Base-by-base conservation (phyloP, 225 moss, liverwort and hornwort genomes). In the Pleurozium schreberi region DNA sequence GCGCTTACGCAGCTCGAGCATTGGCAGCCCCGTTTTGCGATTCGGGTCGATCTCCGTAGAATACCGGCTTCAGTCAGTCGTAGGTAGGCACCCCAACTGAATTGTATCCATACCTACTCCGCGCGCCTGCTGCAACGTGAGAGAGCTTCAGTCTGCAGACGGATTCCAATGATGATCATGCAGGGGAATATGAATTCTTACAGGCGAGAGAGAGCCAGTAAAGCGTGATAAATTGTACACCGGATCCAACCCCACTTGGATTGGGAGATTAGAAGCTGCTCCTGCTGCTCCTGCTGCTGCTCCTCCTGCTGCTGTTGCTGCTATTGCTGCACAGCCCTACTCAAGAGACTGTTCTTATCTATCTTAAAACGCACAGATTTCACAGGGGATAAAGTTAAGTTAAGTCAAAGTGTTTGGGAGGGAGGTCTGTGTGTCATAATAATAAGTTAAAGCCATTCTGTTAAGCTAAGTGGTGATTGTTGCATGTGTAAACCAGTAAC, bases 161-260 rank as follows among this genome's bases (percentile, higher is more conserved):
- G 63, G 63, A 85, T 89, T 89, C 87, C 84, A 57, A 90, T 92
- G 90, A 90, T 92, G 92, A 92, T 89, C 84, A 40, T 49, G 83
- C 90, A 89, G 87, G 66, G 90, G 92, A 89, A 88, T 87, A 76
- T 75, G 78, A 75, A 75, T 81, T 87, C 75, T 89, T 81, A 65
- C 86, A 65, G 40, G 87, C 80, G 74, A 74, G 64, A 57, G 19
- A 19, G 57, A 63, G 60, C 60, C 60, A 82, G 77, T 43, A 53
- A 88, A 67, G 81, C 83, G 67, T 77, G 70, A 68, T 80, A 43
- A 84, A 89, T 81, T 84, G 75, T 87, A 85, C 85, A 62, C 63
- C 64, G 63, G 82, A 92, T 88, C 90, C 69, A 89, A 84, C 76
- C 69, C 45, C 50, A 28, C 75, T 84, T 75, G 53, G 67, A 76